phyloP scores from a whole-genome alignment of 441 rosid species.

The Sinapis alba region DNA sequence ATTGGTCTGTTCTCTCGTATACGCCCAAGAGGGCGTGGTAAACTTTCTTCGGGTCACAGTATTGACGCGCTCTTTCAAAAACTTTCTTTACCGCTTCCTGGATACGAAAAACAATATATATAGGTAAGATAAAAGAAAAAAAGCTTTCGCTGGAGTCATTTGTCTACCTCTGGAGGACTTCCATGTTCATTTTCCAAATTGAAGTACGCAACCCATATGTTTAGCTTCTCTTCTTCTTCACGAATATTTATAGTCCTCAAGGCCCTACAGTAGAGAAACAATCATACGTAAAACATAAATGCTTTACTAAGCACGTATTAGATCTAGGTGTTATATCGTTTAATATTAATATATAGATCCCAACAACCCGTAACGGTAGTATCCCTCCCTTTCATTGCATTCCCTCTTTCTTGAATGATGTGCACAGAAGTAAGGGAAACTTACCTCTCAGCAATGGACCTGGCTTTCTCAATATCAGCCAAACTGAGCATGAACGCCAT shows the following conservation, averaged over 20 bases:
- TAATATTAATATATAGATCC: not conserved
- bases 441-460: constrained; percentile 96
- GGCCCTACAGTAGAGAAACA: constrained; percentile 61
- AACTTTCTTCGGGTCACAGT: constrained; percentile 83
- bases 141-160: constrained; percentile 4
- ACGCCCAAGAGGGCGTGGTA: constrained; percentile 82
- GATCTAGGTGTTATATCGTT: not conserved
- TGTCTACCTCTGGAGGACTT: constrained; percentile 85
- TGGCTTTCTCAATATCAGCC: constrained; percentile 91
- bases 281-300: not conserved
- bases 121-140: not conserved
- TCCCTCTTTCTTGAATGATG: not conserved
- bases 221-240: constrained; percentile 95
- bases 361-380: not conserved
- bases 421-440: constrained; percentile 11
- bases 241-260: constrained; percentile 82
- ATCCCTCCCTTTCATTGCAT: not conserved
- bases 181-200: constrained; percentile 95
- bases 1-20: constrained; percentile 86
- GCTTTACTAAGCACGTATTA: constrained; percentile 4
- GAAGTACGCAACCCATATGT: constrained; percentile 95
- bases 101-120: constrained; percentile 30
- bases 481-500: constrained; percentile 83
- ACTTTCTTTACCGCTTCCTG: constrained; percentile 89
- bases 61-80: constrained; percentile 89